These are phyloP conservation scores for Harringtonia lauricola DNA, from an alignment of 2,329 filamentous ascomycete genomes.

Conservation along the genomic window DNA sequence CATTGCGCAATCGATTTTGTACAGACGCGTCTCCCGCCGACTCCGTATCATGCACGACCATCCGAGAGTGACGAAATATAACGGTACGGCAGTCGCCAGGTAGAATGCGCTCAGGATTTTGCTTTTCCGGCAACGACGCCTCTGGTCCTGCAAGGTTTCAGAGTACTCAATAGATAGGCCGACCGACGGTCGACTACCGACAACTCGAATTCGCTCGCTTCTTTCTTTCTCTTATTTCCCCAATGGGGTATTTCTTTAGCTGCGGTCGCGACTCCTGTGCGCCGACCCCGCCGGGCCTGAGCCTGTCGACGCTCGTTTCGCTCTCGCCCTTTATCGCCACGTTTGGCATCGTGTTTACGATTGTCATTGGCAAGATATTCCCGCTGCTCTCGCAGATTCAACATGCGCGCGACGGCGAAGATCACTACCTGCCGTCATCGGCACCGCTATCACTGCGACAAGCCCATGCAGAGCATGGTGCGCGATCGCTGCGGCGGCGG, in stretches of 20 bases:
- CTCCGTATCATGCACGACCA: not conserved
- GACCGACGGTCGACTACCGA: too few species aligned
- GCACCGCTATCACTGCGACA: slow-evolving; percentile 48
- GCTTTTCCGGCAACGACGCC: not conserved
- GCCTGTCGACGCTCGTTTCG: slow-evolving; percentile 32
- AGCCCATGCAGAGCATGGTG: slow-evolving; percentile 46
- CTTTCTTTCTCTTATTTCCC: not conserved
- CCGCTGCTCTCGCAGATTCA: slow-evolving; percentile 54
- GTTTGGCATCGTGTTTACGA: slow-evolving; percentile 50
- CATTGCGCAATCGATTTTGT: too few species aligned
- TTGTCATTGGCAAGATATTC: slow-evolving; percentile 59
- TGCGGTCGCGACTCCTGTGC: slow-evolving; percentile 51
- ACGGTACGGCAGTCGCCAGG: not conserved
- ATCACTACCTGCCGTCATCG: slow-evolving; percentile 50
- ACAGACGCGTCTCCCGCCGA: too few species aligned
- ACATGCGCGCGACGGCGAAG: slow-evolving; percentile 41
- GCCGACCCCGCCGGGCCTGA: slow-evolving; percentile 28
- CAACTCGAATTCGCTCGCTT: not conserved
- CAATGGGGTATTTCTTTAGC: slow-evolving; percentile 12
- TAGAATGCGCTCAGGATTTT: not conserved
- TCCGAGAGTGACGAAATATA: not conserved
- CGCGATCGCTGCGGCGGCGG: slow-evolving; percentile 37
- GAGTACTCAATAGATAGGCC: too few species aligned
- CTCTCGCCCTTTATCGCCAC: slow-evolving; percentile 62
- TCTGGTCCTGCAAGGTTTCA: not conserved